Conservation (phyloP, 768 basidiomycete species). For the Suillus hirtellus region DNA sequence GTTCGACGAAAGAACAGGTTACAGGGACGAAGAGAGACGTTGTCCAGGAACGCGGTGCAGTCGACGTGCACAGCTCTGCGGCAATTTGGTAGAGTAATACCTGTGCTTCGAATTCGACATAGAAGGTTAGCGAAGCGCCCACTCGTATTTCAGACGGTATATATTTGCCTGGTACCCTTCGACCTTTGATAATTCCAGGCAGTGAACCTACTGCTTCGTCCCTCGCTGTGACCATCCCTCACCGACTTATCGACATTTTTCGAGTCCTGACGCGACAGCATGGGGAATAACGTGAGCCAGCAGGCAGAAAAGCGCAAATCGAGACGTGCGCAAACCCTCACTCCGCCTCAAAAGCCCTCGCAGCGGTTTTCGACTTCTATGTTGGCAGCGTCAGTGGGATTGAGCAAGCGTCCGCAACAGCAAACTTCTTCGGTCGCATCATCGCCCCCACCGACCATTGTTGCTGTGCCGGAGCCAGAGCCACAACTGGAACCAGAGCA, state of each 20-base stretch:
- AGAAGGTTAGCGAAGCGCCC: slow-evolving; percentile 7
- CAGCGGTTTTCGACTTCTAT: slow-evolving; percentile 20
- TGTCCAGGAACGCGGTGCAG: background rate
- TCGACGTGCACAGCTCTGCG: background rate
- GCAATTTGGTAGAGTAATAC: background rate
- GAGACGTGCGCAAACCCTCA: slow-evolving; percentile 27
- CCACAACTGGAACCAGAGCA: slow-evolving; percentile 19
- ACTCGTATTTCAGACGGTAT: background rate
- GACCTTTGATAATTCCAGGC: slow-evolving; percentile 1
- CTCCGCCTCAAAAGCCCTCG: slow-evolving; percentile 27
- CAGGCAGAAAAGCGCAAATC: slow-evolving; percentile 23
- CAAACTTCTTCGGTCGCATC: slow-evolving; percentile 17
- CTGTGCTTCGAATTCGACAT: slow-evolving; percentile 4
- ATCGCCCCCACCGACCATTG: slow-evolving; percentile 11
- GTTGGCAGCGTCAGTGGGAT: slow-evolving; percentile 16
- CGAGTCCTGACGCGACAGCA: slow-evolving; percentile 10
- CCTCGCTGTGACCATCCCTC: slow-evolving; percentile 7
- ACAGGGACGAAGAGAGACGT: background rate
- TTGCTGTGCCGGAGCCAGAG: slow-evolving; percentile 15
- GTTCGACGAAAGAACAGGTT: background rate
- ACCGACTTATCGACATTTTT: background rate
- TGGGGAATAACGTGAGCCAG: slow-evolving; percentile 32
- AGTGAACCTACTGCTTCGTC: background rate
- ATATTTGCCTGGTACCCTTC: slow-evolving; percentile 1
- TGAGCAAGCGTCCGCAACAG: slow-evolving; percentile 33